These are phyloP conservation scores for Scalesia atractyloides DNA, from an alignment of 129 eudicot species.

Conservation along the genomic window DNA sequence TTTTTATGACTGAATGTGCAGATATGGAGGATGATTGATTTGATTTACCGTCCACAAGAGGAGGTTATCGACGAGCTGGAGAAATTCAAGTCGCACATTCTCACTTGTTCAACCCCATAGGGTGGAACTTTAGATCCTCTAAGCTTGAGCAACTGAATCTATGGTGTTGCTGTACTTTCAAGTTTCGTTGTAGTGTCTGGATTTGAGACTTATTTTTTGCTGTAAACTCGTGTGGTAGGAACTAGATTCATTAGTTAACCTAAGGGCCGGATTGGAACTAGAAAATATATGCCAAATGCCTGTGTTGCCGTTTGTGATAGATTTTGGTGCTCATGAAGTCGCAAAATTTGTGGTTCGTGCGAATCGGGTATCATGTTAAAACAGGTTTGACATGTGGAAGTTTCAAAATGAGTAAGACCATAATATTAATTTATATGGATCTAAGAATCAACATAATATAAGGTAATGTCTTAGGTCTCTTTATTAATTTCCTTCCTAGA, in stretches of 20 bases:
- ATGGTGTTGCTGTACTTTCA: constrained; percentile 6
- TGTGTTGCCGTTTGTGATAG: background rate
- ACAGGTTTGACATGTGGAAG: background rate
- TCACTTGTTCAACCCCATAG: constrained; percentile 56
- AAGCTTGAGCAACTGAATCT: background rate
- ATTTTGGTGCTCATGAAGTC: background rate
- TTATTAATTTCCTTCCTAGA: too few relatives aligned
- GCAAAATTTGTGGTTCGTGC: too few relatives aligned
- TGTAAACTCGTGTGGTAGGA: constrained; percentile 8
- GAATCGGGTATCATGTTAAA: background rate
- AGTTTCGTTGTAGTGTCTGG: background rate
- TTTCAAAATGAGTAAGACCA: too few relatives aligned
- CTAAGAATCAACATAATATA: too few relatives aligned
- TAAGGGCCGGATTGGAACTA: constrained; percentile 2
- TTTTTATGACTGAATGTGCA: constrained; percentile 26
- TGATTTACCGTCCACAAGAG: constrained; percentile 76
- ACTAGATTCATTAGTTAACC: background rate
- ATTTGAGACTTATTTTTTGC: constrained; percentile 12
- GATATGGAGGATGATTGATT: constrained; percentile 98
- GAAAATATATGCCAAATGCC: background rate
- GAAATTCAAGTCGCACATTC: constrained; percentile 70
- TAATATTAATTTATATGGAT: too few relatives aligned
- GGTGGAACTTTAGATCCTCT: background rate
- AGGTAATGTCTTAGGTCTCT: too few relatives aligned
- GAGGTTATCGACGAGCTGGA: constrained; percentile 87